Evolutionary conservation across 805 yeast species (phyloP).

Genomic region (Candida boleticola): DNA sequence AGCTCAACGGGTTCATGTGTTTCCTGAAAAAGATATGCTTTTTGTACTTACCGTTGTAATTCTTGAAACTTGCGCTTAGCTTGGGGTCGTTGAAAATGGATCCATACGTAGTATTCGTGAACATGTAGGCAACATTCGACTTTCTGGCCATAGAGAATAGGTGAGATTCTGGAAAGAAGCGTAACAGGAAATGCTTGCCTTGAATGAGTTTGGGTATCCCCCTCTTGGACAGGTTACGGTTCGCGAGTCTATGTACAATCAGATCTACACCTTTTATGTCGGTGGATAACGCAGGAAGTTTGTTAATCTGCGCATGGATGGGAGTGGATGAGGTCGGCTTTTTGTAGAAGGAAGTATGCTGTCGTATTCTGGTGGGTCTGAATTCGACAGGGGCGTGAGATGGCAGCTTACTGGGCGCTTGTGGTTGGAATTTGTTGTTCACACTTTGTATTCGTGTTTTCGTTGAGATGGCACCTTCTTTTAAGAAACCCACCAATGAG

Average conservation of each 20-base stretch:
- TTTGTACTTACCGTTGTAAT: constrained; percentile 29
- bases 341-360: not conserved
- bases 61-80: constrained; percentile 18
- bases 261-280: constrained; percentile 37
- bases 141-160: constrained; percentile 27
- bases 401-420: too few species aligned
- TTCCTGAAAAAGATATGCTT: constrained; percentile 20
- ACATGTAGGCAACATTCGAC: constrained; percentile 34
- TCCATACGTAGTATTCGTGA: constrained; percentile 25
- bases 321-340: not conserved
- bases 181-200: constrained; percentile 22
- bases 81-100: constrained; percentile 23
- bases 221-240: constrained; percentile 8
- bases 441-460: too few species aligned
- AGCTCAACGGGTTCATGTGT: constrained; percentile 26
- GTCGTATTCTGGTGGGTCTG: not conserved
- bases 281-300: constrained; percentile 25
- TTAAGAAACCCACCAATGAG: too few species aligned
- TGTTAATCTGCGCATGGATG: constrained; percentile 1
- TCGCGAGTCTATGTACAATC: constrained; percentile 15
- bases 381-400: not conserved
- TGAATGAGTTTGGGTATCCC: constrained; percentile 15
- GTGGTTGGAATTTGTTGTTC: too few species aligned
- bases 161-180: constrained; percentile 31
- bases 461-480: too few species aligned